phyloP scores from a whole-genome alignment of 257 asterid species.

The Linaria vulgaris region DNA sequence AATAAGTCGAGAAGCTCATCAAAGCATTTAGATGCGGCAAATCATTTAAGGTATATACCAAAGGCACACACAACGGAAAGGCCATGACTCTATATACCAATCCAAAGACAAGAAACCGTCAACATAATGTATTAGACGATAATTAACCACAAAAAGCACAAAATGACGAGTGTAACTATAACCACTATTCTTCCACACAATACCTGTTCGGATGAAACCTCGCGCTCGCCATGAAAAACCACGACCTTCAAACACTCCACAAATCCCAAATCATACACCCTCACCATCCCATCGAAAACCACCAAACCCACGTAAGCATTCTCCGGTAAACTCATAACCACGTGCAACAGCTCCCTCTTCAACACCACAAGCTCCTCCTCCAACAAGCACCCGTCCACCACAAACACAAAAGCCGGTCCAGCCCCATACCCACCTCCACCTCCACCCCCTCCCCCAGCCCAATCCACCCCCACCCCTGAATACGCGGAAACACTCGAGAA shows the following conservation, averaged over 20 bases:
- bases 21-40: too few species aligned
- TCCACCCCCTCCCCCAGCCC: conserved; percentile 39
- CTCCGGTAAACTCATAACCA: conserved; percentile 67
- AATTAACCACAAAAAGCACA: conserved; percentile 16
- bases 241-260: conserved; percentile 64
- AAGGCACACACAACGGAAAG: conserved; percentile 10
- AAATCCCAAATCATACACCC: conserved; percentile 84
- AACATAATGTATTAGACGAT: conserved; percentile 6
- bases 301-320: conserved; percentile 81
- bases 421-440: conserved; percentile 33
- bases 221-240: conserved; percentile 77
- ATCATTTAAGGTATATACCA: too few species aligned
- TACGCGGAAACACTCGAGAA: conserved; percentile 45
- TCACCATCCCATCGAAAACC: conserved; percentile 86
- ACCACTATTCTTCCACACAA: conserved; percentile 17
- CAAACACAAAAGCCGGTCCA: conserved; percentile 83
- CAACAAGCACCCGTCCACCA: conserved; percentile 68
- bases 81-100: conserved; percentile 4
- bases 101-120: conserved; percentile 6
- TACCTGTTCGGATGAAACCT: conserved; percentile 79
- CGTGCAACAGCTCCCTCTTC: conserved; percentile 77
- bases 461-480: conserved; percentile 39
- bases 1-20: conserved; percentile 3
- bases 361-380: conserved; percentile 67
- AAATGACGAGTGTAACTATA: conserved; percentile 18